Conservation (phyloP, 2,329 filamentous ascomycete species). For the Zasmidium citrigriseum region DNA sequence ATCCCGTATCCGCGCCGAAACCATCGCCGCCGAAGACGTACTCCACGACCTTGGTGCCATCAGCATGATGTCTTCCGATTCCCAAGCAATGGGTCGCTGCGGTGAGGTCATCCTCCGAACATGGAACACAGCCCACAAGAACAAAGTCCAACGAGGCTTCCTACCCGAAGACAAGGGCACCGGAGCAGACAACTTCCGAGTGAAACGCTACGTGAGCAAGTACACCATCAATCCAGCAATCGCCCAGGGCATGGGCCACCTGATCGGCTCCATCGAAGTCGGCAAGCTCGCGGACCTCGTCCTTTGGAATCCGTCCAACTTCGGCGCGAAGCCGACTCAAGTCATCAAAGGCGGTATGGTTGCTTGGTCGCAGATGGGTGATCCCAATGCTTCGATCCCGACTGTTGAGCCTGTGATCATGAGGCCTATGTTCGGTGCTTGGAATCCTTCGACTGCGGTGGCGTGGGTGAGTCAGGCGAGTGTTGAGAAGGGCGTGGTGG, state of each 20-base stretch:
- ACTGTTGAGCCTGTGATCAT: constrained; percentile 83
- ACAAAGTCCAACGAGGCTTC: constrained; percentile 78
- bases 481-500: constrained; percentile 65
- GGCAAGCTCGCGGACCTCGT: constrained; percentile 90
- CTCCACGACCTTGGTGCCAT: constrained; percentile 93
- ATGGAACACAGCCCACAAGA: constrained; percentile 98
- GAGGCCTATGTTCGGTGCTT: constrained; percentile 80
- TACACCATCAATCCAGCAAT: constrained; percentile 95
- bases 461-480: constrained; percentile 80
- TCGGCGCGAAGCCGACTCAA: constrained; percentile 79
- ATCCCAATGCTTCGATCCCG: constrained; percentile 67
- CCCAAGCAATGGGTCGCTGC: constrained; percentile 94
- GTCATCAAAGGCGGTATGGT: constrained; percentile 90
- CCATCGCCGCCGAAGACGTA: constrained; percentile 94
- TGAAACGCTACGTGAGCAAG: constrained; percentile 91
- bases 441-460: constrained; percentile 63
- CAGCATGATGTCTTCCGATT: constrained; percentile 96
- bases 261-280: constrained; percentile 83
- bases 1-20: constrained; percentile 90
- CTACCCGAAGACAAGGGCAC: constrained; percentile 77
- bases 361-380: constrained; percentile 74
- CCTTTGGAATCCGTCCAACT: constrained; percentile 80
- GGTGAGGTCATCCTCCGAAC: constrained; percentile 91
- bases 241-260: constrained; percentile 83
- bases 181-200: constrained; percentile 83